phyloP scores from a whole-genome alignment of 805 yeast species.

The Hermanozyma aechmeae region DNA sequence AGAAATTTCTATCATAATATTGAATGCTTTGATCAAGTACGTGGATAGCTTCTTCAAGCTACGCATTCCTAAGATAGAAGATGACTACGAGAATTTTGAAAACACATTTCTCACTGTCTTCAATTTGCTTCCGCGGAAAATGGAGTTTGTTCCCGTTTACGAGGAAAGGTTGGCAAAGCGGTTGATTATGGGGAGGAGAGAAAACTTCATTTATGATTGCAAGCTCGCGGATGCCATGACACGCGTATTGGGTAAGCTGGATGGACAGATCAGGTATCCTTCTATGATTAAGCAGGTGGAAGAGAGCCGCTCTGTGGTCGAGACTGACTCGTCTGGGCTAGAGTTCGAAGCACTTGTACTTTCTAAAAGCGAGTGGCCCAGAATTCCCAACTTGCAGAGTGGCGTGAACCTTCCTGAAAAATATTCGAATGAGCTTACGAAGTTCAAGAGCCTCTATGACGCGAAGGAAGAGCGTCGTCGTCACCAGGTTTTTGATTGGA shows the following conservation, averaged over 20 bases:
- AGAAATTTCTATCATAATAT: background rate
- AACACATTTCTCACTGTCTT: slow-evolving; percentile 17
- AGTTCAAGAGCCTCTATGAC: slow-evolving; percentile 14
- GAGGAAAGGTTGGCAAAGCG: slow-evolving; percentile 29
- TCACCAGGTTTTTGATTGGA: slow-evolving; percentile 31
- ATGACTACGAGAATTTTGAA: slow-evolving; percentile 9
- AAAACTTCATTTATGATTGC: too few species aligned
- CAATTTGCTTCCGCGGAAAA: slow-evolving; percentile 24
- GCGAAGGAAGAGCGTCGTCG: slow-evolving; percentile 12
- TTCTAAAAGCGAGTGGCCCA: slow-evolving; percentile 32
- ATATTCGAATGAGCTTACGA: slow-evolving; percentile 10
- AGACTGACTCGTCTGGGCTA: too few species aligned
- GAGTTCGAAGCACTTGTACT: slow-evolving; percentile 24
- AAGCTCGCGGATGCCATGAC: slow-evolving; percentile 16
- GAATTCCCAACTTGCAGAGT: slow-evolving; percentile 17
- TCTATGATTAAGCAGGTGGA: slow-evolving; percentile 27
- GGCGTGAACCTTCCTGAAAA: slow-evolving; percentile 16
- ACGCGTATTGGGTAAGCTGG: slow-evolving; percentile 21
- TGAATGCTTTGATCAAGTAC: slow-evolving; percentile 8
- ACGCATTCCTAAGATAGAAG: too few species aligned
- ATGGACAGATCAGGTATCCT: slow-evolving; percentile 17
- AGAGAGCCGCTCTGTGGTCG: slow-evolving; percentile 7
- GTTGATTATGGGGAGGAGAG: slow-evolving; percentile 17
- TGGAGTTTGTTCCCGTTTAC: slow-evolving; percentile 20
- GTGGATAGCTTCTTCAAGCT: slow-evolving; percentile 21